Conservation (phyloP, 2,329 filamentous ascomycete species). For the Hypoxylon sp. region DNA sequence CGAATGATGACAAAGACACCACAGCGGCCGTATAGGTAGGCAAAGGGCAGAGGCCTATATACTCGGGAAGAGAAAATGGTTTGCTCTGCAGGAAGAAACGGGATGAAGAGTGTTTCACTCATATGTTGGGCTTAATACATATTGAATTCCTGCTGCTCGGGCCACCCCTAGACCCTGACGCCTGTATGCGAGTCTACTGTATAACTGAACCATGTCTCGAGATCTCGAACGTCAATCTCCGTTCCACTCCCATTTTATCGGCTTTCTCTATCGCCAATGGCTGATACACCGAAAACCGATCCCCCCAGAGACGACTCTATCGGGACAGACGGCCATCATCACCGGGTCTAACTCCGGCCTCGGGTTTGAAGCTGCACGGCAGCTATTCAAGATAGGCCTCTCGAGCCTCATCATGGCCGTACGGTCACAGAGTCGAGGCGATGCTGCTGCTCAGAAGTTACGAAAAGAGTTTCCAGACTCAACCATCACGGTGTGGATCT, state of each 20-base stretch:
- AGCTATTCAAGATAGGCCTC: constrained; percentile 34
- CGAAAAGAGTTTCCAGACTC: constrained; percentile 31
- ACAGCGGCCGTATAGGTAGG: not conserved
- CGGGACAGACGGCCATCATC: constrained; percentile 37
- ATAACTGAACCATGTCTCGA: constrained; percentile 54
- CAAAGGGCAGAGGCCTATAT: constrained; percentile 1
- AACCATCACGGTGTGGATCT: constrained; percentile 36
- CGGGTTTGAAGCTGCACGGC: constrained; percentile 37
- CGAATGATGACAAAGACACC: constrained; percentile 12
- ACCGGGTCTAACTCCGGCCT: constrained; percentile 41
- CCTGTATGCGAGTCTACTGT: not conserved
- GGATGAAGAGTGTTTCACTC: not conserved
- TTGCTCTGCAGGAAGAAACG: not conserved
- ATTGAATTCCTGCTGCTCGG: not conserved
- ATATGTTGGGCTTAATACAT: not conserved
- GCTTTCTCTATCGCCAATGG: constrained; percentile 56
- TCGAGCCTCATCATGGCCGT: constrained; percentile 34
- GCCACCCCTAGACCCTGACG: not conserved
- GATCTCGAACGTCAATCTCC: constrained; percentile 53
- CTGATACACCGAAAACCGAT: constrained; percentile 39
- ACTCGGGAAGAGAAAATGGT: not conserved
- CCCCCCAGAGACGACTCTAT: constrained; percentile 36
- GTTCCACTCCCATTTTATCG: constrained; percentile 57
- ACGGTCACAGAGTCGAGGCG: constrained; percentile 30
- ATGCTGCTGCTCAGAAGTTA: constrained; percentile 32